Base-by-base conservation (phyloP, 2,329 filamentous ascomycete species). In the Eutypella sp. region DNA sequence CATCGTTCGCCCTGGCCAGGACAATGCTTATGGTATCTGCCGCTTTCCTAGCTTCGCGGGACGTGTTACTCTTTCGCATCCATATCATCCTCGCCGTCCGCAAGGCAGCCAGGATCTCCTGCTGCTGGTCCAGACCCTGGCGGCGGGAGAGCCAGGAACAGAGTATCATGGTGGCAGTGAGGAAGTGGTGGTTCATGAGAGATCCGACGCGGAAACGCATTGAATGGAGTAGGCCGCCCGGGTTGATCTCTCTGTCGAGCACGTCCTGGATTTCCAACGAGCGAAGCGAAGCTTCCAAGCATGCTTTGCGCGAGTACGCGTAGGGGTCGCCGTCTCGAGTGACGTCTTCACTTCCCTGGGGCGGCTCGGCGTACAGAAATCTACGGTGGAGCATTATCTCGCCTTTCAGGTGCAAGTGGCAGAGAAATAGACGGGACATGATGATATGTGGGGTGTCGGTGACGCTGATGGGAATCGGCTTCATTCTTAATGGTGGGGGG, bases 361-460 rank as follows among this genome's bases (percentile, higher is more conserved):
- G 25, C 1, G 48, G 52, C 15, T 67, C 38, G 1, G 44, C 61
- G 10, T 66, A 65, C 50, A 81, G 67, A 51, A 73, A 78, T 23
- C 70, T 71, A 15, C 77, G 67, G 54, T 81, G 77, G n/a, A 82
- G 57, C 1, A 79, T 70, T 25, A 74, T 70, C 41, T 71, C 70
- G 8, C 72, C 64, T 53, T 77, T 77, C 39, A 73, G 70, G 53
- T 74, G 75, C 5, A 76, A 60, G 4, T 79, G 57, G 16, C 78
- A 70, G 19, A 81, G 57, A 34, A 72, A 76, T 49, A 77, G 69
- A 5, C 74, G 67, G 20, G 69, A 67, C 63, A 80, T 74, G 25
- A 81, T 69, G 8, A 75, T 52, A n/a, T 72, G 66, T 1, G 74
- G 65, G 1, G 71, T 59, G 41, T 79, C 74, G 3, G 68, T 69